Base-by-base conservation (phyloP, 768 basidiomycete genomes). In the Hebeloma cylindrosporum region DNA sequence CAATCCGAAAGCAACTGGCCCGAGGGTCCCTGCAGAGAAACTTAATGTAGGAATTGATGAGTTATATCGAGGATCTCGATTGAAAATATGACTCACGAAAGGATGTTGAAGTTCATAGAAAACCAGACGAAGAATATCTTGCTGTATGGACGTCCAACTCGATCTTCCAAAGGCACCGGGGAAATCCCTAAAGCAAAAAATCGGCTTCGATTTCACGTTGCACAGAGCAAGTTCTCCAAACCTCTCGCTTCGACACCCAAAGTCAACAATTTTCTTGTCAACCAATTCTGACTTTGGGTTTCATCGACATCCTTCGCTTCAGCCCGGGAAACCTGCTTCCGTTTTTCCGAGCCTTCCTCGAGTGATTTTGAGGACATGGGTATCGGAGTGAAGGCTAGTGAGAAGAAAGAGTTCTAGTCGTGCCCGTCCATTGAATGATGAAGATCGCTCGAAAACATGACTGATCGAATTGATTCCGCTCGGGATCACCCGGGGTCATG, bases 91-190 rank as follows among this genome's bases (percentile, higher is more conserved):
- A 59, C 71, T 50, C 56, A 75, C 68, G 75, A 72, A 35, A 88
- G 70, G 37, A 88, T 80, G 54, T 88, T 87, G 60, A 79, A 68
- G 62, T 87, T 87, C 47, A 78, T 73, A 1, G 85, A 79, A 57
- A 88, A 82, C 82, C 83, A 89, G 7, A 87, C 71, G 63, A 88
- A 87, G 68, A 88, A 88, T 20, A 85, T 72, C 52, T 86, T 85
- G 62, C 68, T 77, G 55, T 77, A 78, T 39, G 80, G 80, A 7
- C 70, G 75, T 51, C 83, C 83, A 5, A 66, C 78, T 28, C 84
- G 74, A 43, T 80, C 71, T 32, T 79, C 75, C 9, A 66, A 49
- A 2, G 76, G 68, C 0, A 84, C 79, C 8, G 85, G 85, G 18
- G 72, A 60, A 26, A 79, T 78, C 0, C 83, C 82, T 74, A 44